Evolutionary conservation across 73 alveolate species (phyloP).

Genomic region (Tetrahymena thermophila): DNA sequence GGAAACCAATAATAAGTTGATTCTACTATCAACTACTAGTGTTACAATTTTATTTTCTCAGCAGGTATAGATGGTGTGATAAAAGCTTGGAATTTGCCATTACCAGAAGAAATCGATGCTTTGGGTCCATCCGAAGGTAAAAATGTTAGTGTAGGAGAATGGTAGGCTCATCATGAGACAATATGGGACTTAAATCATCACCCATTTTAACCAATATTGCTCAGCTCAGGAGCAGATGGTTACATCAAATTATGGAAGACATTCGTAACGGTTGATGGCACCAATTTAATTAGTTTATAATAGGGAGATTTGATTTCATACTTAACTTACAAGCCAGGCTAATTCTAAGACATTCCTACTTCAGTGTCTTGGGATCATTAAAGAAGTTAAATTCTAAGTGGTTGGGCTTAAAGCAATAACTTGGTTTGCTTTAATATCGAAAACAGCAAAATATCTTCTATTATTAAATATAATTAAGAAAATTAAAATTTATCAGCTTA

Average conservation of each 20-base stretch:
- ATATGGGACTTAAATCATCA: constrained; percentile 55
- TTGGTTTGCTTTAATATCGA: constrained; percentile 13
- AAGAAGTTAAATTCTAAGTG: constrained; percentile 9
- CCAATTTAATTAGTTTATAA: constrained; percentile 3
- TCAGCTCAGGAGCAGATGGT: constrained; percentile 55
- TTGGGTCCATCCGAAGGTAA: constrained; percentile 7
- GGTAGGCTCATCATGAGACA: constrained; percentile 56
- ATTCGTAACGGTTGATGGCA: constrained; percentile 11
- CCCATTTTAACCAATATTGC: constrained; percentile 41
- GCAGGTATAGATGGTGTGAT: constrained; percentile 68
- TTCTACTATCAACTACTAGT: constrained; percentile 5
- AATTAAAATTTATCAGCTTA: constrained; percentile 4
- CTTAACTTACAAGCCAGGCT: constrained; percentile 14
- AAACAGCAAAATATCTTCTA: constrained; percentile 11
- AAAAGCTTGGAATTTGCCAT: constrained; percentile 39
- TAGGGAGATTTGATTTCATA: background rate
- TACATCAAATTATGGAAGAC: constrained; percentile 61
- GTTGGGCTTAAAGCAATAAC: constrained; percentile 30
- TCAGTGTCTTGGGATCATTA: constrained; percentile 25
- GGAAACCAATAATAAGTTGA: constrained; percentile 48
- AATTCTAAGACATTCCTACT: constrained; percentile 41
- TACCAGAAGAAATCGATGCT: background rate
- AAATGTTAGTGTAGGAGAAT: constrained; percentile 28
- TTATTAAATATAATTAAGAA: constrained; percentile 22
- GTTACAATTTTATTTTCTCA: constrained; percentile 50